Base-by-base conservation (phyloP, 257 asterid species). In the Henckelia pumila region DNA sequence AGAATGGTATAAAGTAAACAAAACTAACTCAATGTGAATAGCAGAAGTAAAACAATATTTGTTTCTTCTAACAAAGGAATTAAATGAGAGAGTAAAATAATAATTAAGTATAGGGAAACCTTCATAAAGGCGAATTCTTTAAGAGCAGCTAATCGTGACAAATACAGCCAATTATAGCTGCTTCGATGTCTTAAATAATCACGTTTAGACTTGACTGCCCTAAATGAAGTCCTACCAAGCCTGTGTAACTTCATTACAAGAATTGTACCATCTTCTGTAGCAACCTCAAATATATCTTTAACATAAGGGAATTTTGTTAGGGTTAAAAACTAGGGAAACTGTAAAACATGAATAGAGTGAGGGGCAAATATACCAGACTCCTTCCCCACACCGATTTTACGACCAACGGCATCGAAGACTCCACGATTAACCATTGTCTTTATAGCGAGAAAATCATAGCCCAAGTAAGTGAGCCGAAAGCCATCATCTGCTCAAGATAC, bases 61-160 rank as follows among this genome's bases (percentile, higher is more conserved):
- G 9, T 59, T 67, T 23, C 69, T 55, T 56, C 75, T 49, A 35
- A 53, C 13, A 66, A 26, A 30, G 29, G 28, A 28, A 69, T n/a
- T 22, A 58, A 59, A 33, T n/a, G 22, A 4, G 26, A 21, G 44
- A 71, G n/a, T 59, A 33, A 26, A 50, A 61, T 35, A 62, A 13
- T 14, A 28, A 29, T 16, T 20, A 47, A 35, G 9, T 33, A 26
- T 63, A 65, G 49, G 4, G 66, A 61, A 57, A 91, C 97, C 99
- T 91, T 94, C 99, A 94, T 94, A 78, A 94, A 94, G 70, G 99
- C 95, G 76, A 80, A 94, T 78, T 94, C 99, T 70, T 91, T 94
- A 72, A 91, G 94, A 19, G 99, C 99, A 74, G 99, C 99, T 67
- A 94, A 95, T 23, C 99, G 89, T 3, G 99, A 94, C 77, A 91